Base-by-base conservation (phyloP, 1,139 yeast species). In the Scheffersomyces segobiensis region DNA sequence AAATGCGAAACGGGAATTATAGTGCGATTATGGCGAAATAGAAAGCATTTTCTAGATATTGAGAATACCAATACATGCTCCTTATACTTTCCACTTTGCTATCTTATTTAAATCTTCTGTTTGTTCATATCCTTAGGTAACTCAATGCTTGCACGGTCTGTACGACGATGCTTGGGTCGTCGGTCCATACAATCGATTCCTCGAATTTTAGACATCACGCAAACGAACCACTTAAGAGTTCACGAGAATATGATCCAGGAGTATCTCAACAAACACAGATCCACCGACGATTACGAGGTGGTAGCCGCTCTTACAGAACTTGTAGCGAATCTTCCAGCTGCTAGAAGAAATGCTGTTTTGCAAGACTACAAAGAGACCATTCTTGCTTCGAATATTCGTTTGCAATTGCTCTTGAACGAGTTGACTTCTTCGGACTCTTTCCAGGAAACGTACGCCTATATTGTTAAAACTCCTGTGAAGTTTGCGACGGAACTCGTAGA, bases 401-500 rank as follows among this genome's bases (percentile, higher is more conserved):
- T 48, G 21, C 50, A 48, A 48, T 21, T 48, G n/a, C 24, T 48
- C 7, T 24, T 48, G 17, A 48, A 48, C 24, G 26, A 48, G 7
- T 20, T 48, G 26, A 12, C 42, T 12, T 0, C 50, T 3, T 24
- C 50, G 2, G 50, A 48, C 7, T 20, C 50, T 24, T 48, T 20
- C 24, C 50, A 48, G n/a, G n/a, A 20, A 14, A 48, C 24, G n/a
- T 48, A 48, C 26, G 8, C 26, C 17, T 48, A 20, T 24, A 8
- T 48, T 21, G 24, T 48, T 12, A 20, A 21, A 19, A 20, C 50
- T 1, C 50, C 21, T 1, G 50, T 48, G 20, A 21, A n/a, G 24
- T 48, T 48, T n/a, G 26, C 21, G 12, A 48, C 42, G 3, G 64
- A 63, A 18, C 57, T 70, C 32, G 49, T 72, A 3, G 75, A 75